Evolutionary conservation across 75 land plant genomes (phyloP), one percentile per base, ranked within the genome.

Genomic region (Pseudotsuga menziesii): DNA sequence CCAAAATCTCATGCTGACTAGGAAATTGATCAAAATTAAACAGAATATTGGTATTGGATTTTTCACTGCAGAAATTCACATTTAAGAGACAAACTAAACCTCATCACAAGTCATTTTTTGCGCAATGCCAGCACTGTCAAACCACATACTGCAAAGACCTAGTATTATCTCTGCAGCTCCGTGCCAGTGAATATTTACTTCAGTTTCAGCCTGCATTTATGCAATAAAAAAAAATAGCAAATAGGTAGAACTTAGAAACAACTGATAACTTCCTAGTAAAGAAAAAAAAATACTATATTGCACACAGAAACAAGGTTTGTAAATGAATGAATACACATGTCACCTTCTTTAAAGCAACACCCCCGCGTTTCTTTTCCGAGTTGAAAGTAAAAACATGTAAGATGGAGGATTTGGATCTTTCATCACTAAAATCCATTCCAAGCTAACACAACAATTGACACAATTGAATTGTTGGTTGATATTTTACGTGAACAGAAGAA

Each of bases 301-400:
- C 73, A 35, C 41, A 72, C 5, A 16, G 29, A 22, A 36, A 76
- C 80, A 41, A 59, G 9, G 32, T 35, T 36, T 56, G n/a, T 32
- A n/a, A 19, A 57, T 26, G 16, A 15, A 15, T 22, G 8, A 74
- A 29, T 2, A 58, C 26, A 69, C 15, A 26, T 54, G 17, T 80
- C 77, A 90, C 92, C 84, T 74, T 74, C 62, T 83, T 61, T 19
- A 91, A 6, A 61, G 93, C 90, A 78, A 97, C 89, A 77, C 98
- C 99, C 61, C 94, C 97, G 20, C 92, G 90, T 80, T 97, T 97
- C 76, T 94, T 97, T 58, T 92, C 91, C 12, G 99, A 97, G 78
- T 94, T 97, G 84, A 97, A 97, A 79, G 99, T 90, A 70, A 89
- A 82, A 56, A 91, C 93, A 80, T 89, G 87, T 60, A 89, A 83